Evolutionary conservation across 345 rosid species (phyloP).

Genomic region (Arabis hirsuta): DNA sequence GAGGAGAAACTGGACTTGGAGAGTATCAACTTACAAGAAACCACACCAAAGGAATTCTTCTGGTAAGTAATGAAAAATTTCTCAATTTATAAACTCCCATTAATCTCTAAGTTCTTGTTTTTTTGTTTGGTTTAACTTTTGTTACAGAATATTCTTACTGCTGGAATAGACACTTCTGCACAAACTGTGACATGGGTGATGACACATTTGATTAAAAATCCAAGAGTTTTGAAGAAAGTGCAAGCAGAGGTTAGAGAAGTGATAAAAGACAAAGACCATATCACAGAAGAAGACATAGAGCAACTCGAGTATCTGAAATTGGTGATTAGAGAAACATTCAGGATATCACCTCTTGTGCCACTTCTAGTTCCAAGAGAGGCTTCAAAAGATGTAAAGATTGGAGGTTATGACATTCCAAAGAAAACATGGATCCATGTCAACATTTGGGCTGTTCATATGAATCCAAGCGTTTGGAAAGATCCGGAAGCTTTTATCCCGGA

Average conservation of each 20-base stretch:
- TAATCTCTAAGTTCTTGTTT: not conserved
- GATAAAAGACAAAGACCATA: conserved; percentile 22
- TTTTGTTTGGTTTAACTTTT: no score
- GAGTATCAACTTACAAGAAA: conserved; percentile 42
- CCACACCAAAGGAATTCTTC: conserved; percentile 54
- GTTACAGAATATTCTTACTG: conserved; percentile 24
- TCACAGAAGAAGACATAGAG: conserved; percentile 34
- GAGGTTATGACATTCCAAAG: conserved; percentile 11
- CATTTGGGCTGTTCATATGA: conserved; percentile 14
- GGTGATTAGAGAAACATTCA: conserved; percentile 31
- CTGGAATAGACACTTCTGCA: conserved; percentile 37
- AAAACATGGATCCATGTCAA: conserved; percentile 31
- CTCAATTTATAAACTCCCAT: not conserved
- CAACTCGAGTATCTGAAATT: conserved; percentile 25
- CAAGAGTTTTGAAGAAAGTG: conserved; percentile 33
- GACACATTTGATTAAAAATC: conserved; percentile 33
- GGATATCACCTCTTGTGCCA: conserved; percentile 26
- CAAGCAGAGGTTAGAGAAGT: conserved; percentile 31
- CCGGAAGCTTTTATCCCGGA: conserved; percentile 34
- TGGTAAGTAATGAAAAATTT: conserved; percentile 39
- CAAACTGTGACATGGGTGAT: conserved; percentile 30
- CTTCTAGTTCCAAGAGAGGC: conserved; percentile 37
- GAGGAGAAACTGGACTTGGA: conserved; percentile 37
- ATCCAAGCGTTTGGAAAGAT: conserved; percentile 35
- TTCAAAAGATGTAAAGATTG: conserved; percentile 14